Percentiles rank a stretch among this genome's conserved stretches.
Evolutionary conservation across 2,329 filamentous ascomycete species (phyloP).

Genomic region (Chrysoporthe cubensis): DNA sequence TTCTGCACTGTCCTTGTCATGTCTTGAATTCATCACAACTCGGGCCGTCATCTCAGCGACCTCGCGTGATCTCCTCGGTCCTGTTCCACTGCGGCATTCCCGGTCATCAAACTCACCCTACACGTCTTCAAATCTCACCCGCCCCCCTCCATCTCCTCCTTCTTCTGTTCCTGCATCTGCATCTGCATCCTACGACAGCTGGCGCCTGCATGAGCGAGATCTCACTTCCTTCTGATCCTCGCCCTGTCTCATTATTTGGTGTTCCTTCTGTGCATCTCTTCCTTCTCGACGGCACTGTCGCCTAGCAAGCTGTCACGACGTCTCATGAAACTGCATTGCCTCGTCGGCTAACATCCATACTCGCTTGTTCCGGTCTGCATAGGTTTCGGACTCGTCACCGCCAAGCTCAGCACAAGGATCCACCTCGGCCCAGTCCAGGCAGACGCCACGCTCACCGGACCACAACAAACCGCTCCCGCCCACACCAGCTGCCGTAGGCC

Average conservation of each 20-base stretch:
- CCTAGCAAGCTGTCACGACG: neutral
- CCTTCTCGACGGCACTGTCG: neutral
- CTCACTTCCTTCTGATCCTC: constrained; percentile 8
- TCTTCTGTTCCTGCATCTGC: neutral
- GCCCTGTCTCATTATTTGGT: constrained; percentile 9
- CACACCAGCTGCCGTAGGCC: constrained; percentile 50
- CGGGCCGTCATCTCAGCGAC: neutral
- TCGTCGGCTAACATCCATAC: constrained; percentile 30
- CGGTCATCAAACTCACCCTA: neutral
- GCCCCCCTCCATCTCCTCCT: neutral
- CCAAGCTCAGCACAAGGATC: constrained; percentile 37
- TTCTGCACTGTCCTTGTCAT: neutral
- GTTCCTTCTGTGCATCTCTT: neutral
- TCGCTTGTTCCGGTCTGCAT: constrained; percentile 26
- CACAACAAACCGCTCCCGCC: constrained; percentile 62
- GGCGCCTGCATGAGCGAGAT: neutral
- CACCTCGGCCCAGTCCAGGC: constrained; percentile 22
- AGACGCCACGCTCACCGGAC: constrained; percentile 46
- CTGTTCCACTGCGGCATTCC: neutral
- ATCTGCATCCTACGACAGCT: constrained; percentile 8
- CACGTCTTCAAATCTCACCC: neutral
- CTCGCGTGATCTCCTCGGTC: neutral
- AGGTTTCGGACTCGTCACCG: constrained; percentile 34
- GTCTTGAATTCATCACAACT: neutral
- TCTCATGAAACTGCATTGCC: constrained; percentile 21